These are phyloP conservation scores for Apophysomyces elegans DNA, from an alignment of 371 early-diverging fungal genomes.

Conservation along the genomic window DNA sequence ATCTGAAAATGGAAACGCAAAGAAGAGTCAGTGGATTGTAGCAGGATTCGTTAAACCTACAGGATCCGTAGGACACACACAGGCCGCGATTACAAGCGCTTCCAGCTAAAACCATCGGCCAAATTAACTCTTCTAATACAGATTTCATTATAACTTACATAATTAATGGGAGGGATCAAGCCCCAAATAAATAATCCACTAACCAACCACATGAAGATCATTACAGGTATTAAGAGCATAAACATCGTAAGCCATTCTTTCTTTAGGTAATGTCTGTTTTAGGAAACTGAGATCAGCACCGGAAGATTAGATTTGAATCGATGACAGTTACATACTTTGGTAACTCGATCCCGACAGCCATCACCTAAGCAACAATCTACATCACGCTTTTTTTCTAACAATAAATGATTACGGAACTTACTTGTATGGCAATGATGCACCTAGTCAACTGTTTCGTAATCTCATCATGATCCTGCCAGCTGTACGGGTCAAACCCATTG, in stretches of 20 bases:
- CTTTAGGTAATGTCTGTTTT: slow-evolving; percentile 48
- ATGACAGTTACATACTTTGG: slow-evolving; percentile 62
- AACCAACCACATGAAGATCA: slow-evolving; percentile 87
- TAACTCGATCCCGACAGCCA: slow-evolving; percentile 85
- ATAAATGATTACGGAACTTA: slow-evolving; percentile 23
- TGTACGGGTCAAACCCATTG: slow-evolving; percentile 65
- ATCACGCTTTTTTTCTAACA: neutral
- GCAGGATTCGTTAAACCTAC: slow-evolving; percentile 40
- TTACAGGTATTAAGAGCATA: slow-evolving; percentile 85
- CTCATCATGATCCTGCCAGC: slow-evolving; percentile 52
- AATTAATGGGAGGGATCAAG: slow-evolving; percentile 64
- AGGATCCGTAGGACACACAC: slow-evolving; percentile 96
- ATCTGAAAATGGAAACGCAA: slow-evolving; percentile 46
- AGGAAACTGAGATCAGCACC: slow-evolving; percentile 1
- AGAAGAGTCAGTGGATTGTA: neutral
- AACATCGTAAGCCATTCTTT: slow-evolving; percentile 71
- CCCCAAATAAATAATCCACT: slow-evolving; percentile 73
- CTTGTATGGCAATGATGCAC: slow-evolving; percentile 82
- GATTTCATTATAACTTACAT: slow-evolving; percentile 48
- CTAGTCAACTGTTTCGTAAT: slow-evolving; percentile 76
- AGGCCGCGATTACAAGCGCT: slow-evolving; percentile 83
- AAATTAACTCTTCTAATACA: neutral
- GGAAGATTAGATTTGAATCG: slow-evolving; percentile 8
- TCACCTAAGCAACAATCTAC: slow-evolving; percentile 57
- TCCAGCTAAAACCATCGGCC: slow-evolving; percentile 51